Conservation (phyloP, 2,329 filamentous ascomycete genomes). For the Phyllosticta capitalensis region DNA sequence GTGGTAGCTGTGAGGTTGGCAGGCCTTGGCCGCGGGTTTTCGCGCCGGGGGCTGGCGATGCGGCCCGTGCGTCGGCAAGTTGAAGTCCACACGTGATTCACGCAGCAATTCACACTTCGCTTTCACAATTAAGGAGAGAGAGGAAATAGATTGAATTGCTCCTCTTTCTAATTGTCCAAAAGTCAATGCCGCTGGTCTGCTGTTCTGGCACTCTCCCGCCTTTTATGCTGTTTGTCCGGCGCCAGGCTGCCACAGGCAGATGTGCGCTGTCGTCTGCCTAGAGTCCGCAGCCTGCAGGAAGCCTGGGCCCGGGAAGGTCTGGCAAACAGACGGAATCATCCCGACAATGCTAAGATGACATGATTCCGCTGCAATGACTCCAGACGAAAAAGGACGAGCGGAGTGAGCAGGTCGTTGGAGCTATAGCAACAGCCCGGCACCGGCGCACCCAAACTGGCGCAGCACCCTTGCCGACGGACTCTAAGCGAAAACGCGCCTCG, state of each 20-base stretch:
- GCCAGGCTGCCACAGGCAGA: not conserved
- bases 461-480: conserved; percentile 2
- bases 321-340: not conserved
- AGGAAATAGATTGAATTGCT: not conserved
- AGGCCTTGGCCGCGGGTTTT: conserved; percentile 9
- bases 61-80: not conserved
- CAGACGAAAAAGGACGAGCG: not conserved
- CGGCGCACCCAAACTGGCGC: not conserved
- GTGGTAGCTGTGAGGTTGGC: conserved; percentile 16
- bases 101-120: not conserved
- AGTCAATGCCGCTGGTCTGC: not conserved
- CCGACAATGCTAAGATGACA: not conserved
- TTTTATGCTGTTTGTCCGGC: not conserved
- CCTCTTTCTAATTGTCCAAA: not conserved
- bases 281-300: not conserved
- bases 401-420: not conserved
- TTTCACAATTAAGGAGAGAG: not conserved
- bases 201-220: not conserved
- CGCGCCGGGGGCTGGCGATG: not conserved
- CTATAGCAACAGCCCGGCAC: conserved; percentile 9
- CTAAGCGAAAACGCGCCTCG: conserved; percentile 9
- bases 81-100: not conserved
- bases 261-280: not conserved
- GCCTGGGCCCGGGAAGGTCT: not conserved
- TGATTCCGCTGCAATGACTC: not conserved